These are phyloP conservation scores for Neurospora hispaniola DNA, from an alignment of 495 filamentous ascomycete genomes.

Conservation along the genomic window DNA sequence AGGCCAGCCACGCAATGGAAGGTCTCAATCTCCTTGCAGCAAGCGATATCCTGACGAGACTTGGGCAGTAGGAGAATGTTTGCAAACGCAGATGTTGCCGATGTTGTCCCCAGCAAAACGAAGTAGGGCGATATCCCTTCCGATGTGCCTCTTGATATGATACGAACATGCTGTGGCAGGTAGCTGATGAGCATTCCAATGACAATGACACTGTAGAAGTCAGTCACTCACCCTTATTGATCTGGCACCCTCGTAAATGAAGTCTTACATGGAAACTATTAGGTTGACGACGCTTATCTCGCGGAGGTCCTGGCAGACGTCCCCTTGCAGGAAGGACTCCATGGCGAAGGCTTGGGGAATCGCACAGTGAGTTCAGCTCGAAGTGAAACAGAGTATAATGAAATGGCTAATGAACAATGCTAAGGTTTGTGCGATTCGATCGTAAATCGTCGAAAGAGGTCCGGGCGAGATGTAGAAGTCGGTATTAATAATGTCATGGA, in stretches of 20 bases:
- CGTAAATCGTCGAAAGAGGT: neutral
- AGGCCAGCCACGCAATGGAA: constrained; percentile 77
- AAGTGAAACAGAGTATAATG: no score
- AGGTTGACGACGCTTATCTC: constrained; percentile 48
- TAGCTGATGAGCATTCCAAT: constrained; percentile 89
- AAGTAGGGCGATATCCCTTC: constrained; percentile 93
- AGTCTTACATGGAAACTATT: constrained; percentile 47
- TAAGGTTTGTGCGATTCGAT: neutral
- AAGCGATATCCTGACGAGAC: constrained; percentile 67
- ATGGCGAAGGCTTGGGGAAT: constrained; percentile 9
- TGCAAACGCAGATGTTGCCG: constrained; percentile 73
- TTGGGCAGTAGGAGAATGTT: constrained; percentile 80
- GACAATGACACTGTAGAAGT: constrained; percentile 57
- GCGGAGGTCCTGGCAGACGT: constrained; percentile 41
- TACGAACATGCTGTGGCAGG: constrained; percentile 86
- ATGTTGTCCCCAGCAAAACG: constrained; percentile 82
- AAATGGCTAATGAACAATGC: neutral
- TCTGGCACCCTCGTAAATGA: no score
- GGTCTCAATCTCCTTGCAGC: constrained; percentile 68
- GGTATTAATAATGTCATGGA: no score
- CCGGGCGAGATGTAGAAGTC: no score
- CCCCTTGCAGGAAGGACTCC: constrained; percentile 23
- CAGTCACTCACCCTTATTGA: neutral
- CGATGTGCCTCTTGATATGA: constrained; percentile 77
- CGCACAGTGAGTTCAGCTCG: neutral